A percentile compares a stretch with the other conserved stretches of the same genome.
These are phyloP conservation scores for Massarina eburnea DNA, from an alignment of 2,329 filamentous ascomycete species.

Conservation along the genomic window DNA sequence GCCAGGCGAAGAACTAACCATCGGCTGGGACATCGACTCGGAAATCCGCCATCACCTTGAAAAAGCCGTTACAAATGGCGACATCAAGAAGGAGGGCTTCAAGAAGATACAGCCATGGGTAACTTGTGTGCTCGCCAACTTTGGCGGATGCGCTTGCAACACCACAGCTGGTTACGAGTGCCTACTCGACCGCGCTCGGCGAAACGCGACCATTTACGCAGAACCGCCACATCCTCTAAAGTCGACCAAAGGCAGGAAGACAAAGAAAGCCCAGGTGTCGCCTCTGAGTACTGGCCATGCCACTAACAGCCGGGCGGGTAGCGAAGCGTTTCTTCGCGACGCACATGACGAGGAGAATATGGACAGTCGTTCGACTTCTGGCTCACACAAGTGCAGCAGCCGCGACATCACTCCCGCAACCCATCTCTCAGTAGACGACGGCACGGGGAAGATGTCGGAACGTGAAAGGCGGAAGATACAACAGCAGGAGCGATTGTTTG, in stretches of 20 bases:
- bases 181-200: slow-evolving; percentile 39
- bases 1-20: slow-evolving; percentile 68
- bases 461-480: slow-evolving; percentile 65
- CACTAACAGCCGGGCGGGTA: slow-evolving; percentile 61
- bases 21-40: slow-evolving; percentile 58
- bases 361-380: slow-evolving; percentile 60
- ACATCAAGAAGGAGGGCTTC: slow-evolving; percentile 57
- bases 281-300: slow-evolving; percentile 56
- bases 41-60: slow-evolving; percentile 58
- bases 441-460: slow-evolving; percentile 58
- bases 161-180: slow-evolving; percentile 38
- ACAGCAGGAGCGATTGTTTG: slow-evolving; percentile 63
- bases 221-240: slow-evolving; percentile 34
- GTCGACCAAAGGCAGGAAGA: slow-evolving; percentile 51
- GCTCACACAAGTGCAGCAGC: slow-evolving; percentile 59
- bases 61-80: slow-evolving; percentile 65
- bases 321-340: slow-evolving; percentile 55
- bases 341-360: slow-evolving; percentile 58
- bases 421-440: slow-evolving; percentile 52
- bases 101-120: slow-evolving; percentile 68
- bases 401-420: slow-evolving; percentile 63
- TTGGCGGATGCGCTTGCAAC: slow-evolving; percentile 77
- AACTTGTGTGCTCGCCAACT: slow-evolving; percentile 70
- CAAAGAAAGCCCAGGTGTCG: slow-evolving; percentile 53
- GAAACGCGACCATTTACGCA: slow-evolving; percentile 25